Evolutionary conservation across 192 early-diverging fungal species (phyloP), one percentile per base, ranked within the genome.

Genomic region (Backusella mclennaniae): DNA sequence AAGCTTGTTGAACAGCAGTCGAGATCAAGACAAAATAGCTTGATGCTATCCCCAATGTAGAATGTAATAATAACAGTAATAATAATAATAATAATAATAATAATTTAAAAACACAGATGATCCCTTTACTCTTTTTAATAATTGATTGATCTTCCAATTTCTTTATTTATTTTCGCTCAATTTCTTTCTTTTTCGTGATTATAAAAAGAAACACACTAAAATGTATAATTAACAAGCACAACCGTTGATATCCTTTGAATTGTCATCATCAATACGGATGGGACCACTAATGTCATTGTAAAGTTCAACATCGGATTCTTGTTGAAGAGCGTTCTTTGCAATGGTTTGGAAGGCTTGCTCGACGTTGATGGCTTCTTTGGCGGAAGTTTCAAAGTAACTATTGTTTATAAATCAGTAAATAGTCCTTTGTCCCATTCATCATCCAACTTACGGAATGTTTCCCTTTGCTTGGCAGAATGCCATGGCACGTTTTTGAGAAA

Each of bases 351-450:
- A 99, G 56, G 98, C 98, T 74, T 92, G 89, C 69, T 99, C 98
- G 35, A 99, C 98, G 76, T 99, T 98, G 85, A 96, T 97, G 52
- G 95, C 95, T 83, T 97, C 97, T 84, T 99, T 99, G 31, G 98
- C 98, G 73, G 92, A 94, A 8, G 97, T 98, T 85, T 99, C 96
- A 90, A 99, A 99, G 88, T 97, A 97, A 79, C 90, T 83, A 63
- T 38, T 63, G n/a, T 44, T 5, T 14, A 44, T 17, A 44, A 5
- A 33, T 33, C 33, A 33, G 33, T 33, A 33, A 33, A 33, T 33
- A 23, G 6, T 23, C 8, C 21, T 21, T 21, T 53, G 6, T 53
- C 33, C 33, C 33, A 33, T 33, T 33, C 33, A 31, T 1, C 31
- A 33, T 33, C 33, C 33, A 3, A 49, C 70, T 72, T 52, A 75